Conservation (phyloP, 2,329 filamentous ascomycete species). For the Sarocladium kiliense region DNA sequence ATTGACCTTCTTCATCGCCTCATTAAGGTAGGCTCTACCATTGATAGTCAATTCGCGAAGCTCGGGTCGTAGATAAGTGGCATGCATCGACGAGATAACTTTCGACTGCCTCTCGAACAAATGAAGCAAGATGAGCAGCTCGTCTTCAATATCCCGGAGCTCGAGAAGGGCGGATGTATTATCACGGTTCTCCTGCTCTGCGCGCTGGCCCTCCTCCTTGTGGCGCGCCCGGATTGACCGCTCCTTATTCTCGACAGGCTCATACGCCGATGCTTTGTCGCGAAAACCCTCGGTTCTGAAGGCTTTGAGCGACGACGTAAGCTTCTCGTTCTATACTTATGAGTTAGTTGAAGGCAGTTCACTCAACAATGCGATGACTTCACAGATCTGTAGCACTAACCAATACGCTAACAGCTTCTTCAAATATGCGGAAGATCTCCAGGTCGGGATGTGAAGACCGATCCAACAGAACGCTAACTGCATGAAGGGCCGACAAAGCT, state of each 20-base stretch:
- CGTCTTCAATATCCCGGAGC: conserved; percentile 59
- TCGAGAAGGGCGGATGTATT: conserved; percentile 59
- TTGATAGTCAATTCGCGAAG: conserved; percentile 35
- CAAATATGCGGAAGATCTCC: conserved; percentile 60
- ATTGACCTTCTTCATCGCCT: conserved; percentile 46
- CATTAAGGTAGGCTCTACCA: conserved; percentile 45
- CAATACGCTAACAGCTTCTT: conserved; percentile 59
- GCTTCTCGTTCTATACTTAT: conserved; percentile 48
- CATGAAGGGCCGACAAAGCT: conserved; percentile 56
- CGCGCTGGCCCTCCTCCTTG: conserved; percentile 34
- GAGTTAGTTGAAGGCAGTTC: background rate
- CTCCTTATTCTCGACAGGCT: conserved; percentile 34
- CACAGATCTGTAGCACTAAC: conserved; percentile 29
- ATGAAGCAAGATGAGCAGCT: conserved; percentile 50
- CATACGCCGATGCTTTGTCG: conserved; percentile 34
- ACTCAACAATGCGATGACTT: no score
- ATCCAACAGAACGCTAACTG: conserved; percentile 57
- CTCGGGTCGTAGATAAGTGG: conserved; percentile 35
- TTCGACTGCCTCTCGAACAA: conserved; percentile 53
- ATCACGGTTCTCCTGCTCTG: conserved; percentile 54
- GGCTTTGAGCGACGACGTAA: conserved; percentile 56
- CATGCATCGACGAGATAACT: conserved; percentile 42
- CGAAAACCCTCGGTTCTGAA: conserved; percentile 55
- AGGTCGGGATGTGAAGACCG: conserved; percentile 55
- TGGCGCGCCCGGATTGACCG: conserved; percentile 32